A percentile compares a stretch with the other conserved stretches of the same genome.
Evolutionary conservation across 176 grass and related monocot genomes (phyloP).

Genomic region (Cocos nucifera): DNA sequence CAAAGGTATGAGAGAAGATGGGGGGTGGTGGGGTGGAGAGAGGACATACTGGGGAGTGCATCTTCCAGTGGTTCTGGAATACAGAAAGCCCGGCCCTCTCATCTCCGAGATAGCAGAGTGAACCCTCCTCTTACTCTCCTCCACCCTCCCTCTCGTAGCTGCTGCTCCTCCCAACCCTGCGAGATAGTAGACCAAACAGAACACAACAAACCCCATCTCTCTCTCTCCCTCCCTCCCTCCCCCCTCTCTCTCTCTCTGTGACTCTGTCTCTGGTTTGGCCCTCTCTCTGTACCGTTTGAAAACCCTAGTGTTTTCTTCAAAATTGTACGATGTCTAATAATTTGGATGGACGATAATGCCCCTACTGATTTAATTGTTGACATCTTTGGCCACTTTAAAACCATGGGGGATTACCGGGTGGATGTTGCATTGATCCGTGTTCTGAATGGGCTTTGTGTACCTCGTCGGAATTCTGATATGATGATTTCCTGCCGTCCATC

Average conservation of each 20-base stretch:
- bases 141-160: neutral
- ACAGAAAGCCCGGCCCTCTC: constrained; percentile 81
- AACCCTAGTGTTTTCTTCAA: too few relatives aligned
- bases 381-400: too few relatives aligned
- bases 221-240: neutral
- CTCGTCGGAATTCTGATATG: too few relatives aligned
- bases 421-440: too few relatives aligned
- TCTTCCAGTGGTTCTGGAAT: constrained; percentile 58
- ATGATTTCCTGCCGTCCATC: too few relatives aligned
- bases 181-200: neutral
- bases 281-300: neutral
- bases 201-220: neutral
- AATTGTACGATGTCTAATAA: too few relatives aligned
- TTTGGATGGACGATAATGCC: too few relatives aligned
- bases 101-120: constrained; percentile 11
- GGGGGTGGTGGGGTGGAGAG: too few relatives aligned
- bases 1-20: neutral
- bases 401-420: too few relatives aligned
- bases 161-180: neutral
- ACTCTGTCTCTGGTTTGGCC: neutral
- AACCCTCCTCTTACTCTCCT: neutral
- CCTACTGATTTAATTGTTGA: too few relatives aligned
- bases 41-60: constrained; percentile 82
- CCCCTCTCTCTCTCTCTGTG: too few relatives aligned
- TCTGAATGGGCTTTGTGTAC: too few relatives aligned